Evolutionary conservation across 2,329 filamentous ascomycete genomes (phyloP).

Genomic region (Nannizziopsis barbatae): DNA sequence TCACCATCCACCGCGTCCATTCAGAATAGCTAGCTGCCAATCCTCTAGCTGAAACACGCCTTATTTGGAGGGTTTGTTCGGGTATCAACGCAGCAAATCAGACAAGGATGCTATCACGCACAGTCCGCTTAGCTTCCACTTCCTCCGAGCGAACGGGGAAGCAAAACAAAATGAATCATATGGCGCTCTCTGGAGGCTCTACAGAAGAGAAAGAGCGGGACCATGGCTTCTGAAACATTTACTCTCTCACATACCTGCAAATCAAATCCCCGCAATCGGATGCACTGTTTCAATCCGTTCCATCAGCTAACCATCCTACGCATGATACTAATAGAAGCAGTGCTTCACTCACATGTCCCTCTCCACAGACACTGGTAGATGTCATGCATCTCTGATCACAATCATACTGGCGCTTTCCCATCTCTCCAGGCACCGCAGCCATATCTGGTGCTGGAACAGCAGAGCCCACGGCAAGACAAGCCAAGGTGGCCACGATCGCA

Average conservation of each 20-base stretch:
- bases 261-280: too few species aligned
- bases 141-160: not conserved
- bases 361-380: too few species aligned
- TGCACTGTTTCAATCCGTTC: too few species aligned
- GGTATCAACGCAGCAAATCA: not conserved
- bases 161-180: not conserved
- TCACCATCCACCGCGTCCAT: not conserved
- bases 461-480: not conserved
- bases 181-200: too few species aligned
- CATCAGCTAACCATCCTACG: too few species aligned
- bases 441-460: not conserved
- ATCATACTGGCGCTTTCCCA: not conserved
- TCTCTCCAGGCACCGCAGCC: not conserved
- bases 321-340: too few species aligned
- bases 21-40: not conserved
- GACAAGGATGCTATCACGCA: not conserved
- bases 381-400: too few species aligned
- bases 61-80: not conserved
- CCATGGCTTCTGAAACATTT: too few species aligned
- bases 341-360: too few species aligned
- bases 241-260: too few species aligned
- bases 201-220: too few species aligned
- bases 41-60: not conserved
- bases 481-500: not conserved
- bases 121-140: not conserved